Evolutionary conservation across 768 basidiomycete species (phyloP).

Genomic region (Suillus occidentalis): DNA sequence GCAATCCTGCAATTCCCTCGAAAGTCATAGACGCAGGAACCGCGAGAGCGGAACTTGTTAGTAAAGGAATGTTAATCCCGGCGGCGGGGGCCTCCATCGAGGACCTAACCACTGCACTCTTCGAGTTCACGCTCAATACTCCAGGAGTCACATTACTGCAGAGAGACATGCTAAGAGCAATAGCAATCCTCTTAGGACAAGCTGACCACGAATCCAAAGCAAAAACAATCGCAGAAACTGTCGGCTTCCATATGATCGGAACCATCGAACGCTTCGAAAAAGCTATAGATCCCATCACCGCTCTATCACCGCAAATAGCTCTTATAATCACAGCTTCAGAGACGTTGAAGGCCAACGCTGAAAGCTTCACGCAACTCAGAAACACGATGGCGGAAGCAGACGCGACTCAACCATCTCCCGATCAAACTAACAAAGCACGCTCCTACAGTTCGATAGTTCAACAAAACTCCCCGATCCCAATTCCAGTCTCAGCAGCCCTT

Average conservation of each 20-base stretch:
- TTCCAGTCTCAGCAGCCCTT: neutral
- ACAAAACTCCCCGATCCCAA: neutral
- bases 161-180: neutral
- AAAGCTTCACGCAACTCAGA: neutral
- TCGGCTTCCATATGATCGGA: neutral
- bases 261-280: neutral
- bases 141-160: neutral
- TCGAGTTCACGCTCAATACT: neutral
- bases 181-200: neutral
- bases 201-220: neutral
- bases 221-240: neutral
- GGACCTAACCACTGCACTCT: neutral
- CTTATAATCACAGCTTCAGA: neutral
- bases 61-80: neutral
- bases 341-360: neutral
- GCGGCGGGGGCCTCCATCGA: neutral
- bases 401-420: too few relatives aligned
- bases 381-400: neutral
- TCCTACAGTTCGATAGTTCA: neutral
- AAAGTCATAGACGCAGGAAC: neutral
- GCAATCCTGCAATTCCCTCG: neutral
- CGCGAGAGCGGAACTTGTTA: neutral
- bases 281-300: neutral
- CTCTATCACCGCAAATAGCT: neutral
- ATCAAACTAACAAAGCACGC: fast-evolving